These are phyloP conservation scores for Agaricus subrufescens DNA, from an alignment of 768 basidiomycete species.

Conservation along the genomic window DNA sequence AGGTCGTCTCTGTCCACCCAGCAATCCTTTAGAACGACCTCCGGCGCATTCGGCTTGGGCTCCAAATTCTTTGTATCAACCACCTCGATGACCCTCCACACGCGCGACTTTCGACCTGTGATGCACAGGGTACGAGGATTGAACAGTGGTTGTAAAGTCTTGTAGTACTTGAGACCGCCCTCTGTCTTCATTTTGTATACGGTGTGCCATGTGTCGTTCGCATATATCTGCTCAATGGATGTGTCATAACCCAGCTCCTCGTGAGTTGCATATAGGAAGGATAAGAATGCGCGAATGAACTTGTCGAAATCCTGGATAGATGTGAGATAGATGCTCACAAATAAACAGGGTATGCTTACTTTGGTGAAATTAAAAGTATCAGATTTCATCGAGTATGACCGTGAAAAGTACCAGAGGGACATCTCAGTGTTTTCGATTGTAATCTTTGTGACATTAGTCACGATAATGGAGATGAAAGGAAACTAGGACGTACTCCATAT, in stretches of 20 bases:
- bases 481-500: neutral
- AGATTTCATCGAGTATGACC: constrained; percentile 8
- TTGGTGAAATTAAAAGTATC: neutral
- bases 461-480: neutral
- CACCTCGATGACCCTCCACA: constrained; percentile 11
- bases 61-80: neutral
- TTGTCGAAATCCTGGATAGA: neutral
- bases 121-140: constrained; percentile 1
- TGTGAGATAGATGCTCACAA: neutral
- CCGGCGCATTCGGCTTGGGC: neutral
- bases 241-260: constrained; percentile 9
- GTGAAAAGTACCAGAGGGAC: constrained; percentile 8
- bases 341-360: neutral
- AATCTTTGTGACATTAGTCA: neutral
- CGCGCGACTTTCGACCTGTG: constrained; percentile 9
- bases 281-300: neutral
- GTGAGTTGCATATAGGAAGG: neutral
- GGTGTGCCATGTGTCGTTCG: no score
- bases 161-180: neutral
- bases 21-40: constrained; percentile 15
- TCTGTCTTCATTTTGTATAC: neutral
- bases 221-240: neutral
- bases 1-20: constrained; percentile 12
- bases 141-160: neutral
- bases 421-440: constrained; percentile 5